Conservation (phyloP, 1,139 yeast species). For the Nakaseomyces sp. region DNA sequence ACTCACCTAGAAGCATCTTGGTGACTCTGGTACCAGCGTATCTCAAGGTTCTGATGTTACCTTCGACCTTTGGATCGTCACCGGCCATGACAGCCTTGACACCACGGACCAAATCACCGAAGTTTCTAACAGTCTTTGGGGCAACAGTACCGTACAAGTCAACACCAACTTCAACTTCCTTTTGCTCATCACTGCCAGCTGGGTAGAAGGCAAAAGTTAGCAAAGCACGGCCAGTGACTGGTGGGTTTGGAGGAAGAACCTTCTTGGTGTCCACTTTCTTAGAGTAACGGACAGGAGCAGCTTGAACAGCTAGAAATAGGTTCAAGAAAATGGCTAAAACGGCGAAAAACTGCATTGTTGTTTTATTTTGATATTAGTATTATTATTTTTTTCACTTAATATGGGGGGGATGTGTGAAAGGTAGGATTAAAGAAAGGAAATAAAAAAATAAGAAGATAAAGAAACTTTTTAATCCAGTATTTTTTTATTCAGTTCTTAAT, state of each 20-base stretch:
- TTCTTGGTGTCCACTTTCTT: constrained; percentile 13
- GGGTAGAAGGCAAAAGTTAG: constrained; percentile 23
- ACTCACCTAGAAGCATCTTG: constrained; percentile 55
- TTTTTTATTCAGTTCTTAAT: too few species aligned
- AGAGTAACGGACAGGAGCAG: constrained; percentile 5
- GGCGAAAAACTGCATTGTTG: neutral
- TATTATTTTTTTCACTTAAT: too few species aligned
- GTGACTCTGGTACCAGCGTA: constrained; percentile 54
- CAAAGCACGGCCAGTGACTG: constrained; percentile 21
- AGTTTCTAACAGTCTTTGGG: constrained; percentile 65
- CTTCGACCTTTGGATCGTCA: constrained; percentile 30
- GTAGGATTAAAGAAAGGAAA: too few species aligned
- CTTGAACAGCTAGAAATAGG: neutral
- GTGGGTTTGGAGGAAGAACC: constrained; percentile 27
- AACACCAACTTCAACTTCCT: constrained; percentile 40
- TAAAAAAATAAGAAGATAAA: too few species aligned
- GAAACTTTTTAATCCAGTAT: too few species aligned
- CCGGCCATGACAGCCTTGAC: constrained; percentile 38
- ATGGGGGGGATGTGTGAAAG: neutral
- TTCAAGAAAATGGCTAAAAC: neutral
- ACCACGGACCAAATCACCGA: constrained; percentile 50
- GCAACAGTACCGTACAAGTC: constrained; percentile 64
- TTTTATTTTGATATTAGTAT: too few species aligned
- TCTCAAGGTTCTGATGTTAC: constrained; percentile 49
- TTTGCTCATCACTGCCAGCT: constrained; percentile 11